Evolutionary conservation across 495 filamentous ascomycete genomes (phyloP), one percentile per base, ranked within the genome.

Genomic region (Aspergillus wentii): DNA sequence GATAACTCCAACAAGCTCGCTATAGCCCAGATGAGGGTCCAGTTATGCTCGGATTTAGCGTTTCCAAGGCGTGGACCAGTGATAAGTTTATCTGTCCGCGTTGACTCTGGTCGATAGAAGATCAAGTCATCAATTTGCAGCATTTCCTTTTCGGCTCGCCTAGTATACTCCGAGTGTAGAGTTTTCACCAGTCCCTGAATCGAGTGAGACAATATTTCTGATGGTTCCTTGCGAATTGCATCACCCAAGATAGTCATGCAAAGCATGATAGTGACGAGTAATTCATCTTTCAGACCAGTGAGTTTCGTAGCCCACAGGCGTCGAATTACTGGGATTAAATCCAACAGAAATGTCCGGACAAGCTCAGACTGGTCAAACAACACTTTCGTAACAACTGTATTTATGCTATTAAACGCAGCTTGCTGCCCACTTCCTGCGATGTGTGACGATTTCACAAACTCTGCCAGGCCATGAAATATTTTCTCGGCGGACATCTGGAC

Each of bases 91-190:
- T 41, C 42, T 4, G 23, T 18, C 2, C 33, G 29, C 17, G 23
- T 35, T 3, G 42, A 38, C 23, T 49, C 57, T 21, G 38, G 64
- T 48, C 43, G 62, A 52, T 48, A 53, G 34, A 88, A 85, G 9
- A 73, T 59, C 14, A 86, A 51, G 41, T 94, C 87, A 44, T 88
- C 86, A 14, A 86, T 62, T 41, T 89, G 83, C 11, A 94, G 59
- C n/a, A 81, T 71, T 17, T 85, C 79, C 36, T 80, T 80, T 31
- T 84, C 82, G 17, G 79, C 62, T 44, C 88, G 76, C 41, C 61
- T 77, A 18, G 73, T 71, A 59, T 94, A 94, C 43, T 94, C 89
- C 5, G 66, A 70, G 56, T 78, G 78, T 17, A 95, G 50, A 14
- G 72, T 68, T 31, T 83, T 75, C 28, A 74, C 41, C 15, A 92